Evolutionary conservation across 768 basidiomycete genomes (phyloP), one percentile per base, ranked within the genome.

Genomic region (Steccherinum ochraceum): DNA sequence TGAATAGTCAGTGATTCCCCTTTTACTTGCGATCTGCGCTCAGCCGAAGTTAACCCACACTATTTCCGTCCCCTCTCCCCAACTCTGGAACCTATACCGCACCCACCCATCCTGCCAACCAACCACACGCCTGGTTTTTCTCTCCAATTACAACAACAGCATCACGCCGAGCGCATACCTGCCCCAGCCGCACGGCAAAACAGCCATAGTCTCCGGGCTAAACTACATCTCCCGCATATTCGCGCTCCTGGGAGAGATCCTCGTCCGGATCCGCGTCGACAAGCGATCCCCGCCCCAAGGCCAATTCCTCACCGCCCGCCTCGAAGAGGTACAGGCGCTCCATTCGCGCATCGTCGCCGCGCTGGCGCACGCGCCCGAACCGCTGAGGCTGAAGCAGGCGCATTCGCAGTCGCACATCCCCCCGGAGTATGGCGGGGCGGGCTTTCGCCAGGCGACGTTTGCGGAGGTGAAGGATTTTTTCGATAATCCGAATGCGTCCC

Each of bases 381-480:
- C 81, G 21, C 71, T 94, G 25, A 79, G 81, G 5, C 67, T 93
- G 50, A 89, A 88, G 66, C 77, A 73, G 49, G 66, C 72, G 10
- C 74, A 73, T 53, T 64, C 69, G 24, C 77, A 77, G 51, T 62
- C 72, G 19, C 72, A 77, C 30, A 64, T 79, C 44, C 75, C 79
- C 4, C 68, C 75, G 12, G 86, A 87, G 54, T 84, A 76, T 54
- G 79, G 81, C 4, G 84, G 83, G 21, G 79, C 81, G 27, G 83
- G 81, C 11, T 93, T 89, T 72, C 74, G 83, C 25, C 85, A 89
- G 66, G 83, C 84, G 7, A 91, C 93, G 2, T 89, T 91, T 56
- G 84, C 84, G 2, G 89, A 93, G 67, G 85, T 95, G 55, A 88
- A 87, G 62, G 86, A 91, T 64, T 90, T 93, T 64, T 95, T 94